Evolutionary conservation across 225 moss, liverwort and hornwort genomes (phyloP).

Genomic region (Pleurozium schreberi): DNA sequence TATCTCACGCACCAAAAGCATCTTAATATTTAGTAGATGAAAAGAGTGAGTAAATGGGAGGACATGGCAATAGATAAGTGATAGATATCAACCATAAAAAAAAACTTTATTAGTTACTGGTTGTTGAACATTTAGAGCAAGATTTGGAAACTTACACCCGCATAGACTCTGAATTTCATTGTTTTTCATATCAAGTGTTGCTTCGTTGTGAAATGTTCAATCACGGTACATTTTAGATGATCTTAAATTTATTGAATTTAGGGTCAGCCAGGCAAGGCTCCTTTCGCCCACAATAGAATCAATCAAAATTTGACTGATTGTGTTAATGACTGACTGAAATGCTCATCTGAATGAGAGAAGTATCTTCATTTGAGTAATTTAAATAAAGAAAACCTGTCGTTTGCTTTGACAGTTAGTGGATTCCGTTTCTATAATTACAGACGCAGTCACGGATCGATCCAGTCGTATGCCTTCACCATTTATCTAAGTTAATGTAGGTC

Average conservation of each 20-base stretch:
- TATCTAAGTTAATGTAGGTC: neutral
- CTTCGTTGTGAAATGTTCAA: neutral
- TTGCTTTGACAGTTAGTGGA: neutral
- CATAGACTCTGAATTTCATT: neutral
- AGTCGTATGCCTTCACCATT: neutral
- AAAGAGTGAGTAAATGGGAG: neutral
- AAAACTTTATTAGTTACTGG: neutral
- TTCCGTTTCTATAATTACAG: neutral
- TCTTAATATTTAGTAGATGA: neutral
- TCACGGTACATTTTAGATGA: too few species aligned
- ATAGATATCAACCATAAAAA: too few species aligned
- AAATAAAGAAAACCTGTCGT: neutral
- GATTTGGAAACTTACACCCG: neutral
- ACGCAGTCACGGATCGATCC: neutral
- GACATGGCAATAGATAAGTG: neutral
- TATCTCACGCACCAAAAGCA: neutral
- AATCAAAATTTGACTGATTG: neutral
- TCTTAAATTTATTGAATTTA: neutral
- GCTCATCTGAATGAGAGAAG: neutral
- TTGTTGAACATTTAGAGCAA: neutral
- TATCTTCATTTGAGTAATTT: neutral
- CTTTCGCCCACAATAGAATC: neutral
- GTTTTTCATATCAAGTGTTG: neutral
- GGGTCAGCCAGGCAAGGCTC: neutral
- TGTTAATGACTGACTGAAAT: neutral